Base-by-base conservation (phyloP, 2,329 filamentous ascomycete genomes). In the Harringtonia aguacate region DNA sequence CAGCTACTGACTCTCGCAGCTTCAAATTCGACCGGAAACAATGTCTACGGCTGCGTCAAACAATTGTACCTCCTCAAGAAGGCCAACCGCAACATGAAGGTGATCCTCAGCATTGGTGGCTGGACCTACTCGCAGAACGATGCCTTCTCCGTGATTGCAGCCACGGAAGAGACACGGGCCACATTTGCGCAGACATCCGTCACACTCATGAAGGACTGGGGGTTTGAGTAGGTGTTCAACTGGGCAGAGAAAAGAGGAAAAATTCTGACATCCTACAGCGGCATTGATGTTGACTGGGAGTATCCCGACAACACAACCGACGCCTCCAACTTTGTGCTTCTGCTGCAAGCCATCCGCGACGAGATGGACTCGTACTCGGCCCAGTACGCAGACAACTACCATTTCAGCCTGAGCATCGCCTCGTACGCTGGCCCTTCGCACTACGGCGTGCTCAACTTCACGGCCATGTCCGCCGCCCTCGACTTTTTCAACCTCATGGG, bases 91-190 rank as follows among this genome's bases (percentile, higher is more conserved):
- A 77, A 84, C 42, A 62, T 94, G 46, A 94, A 94, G 62, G 72
- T 83, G 3, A 65, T 92, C n/a, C 71, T 92, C 9, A 86, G 81
- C 30, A 83, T 94, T 47, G 87, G 87, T 34, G 87, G 87, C 15
- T 92, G 81, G 79, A 84, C 78, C 0, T 86, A 84, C 58, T 85
- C 81, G 4, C 62, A 73, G 43, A 82, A 84, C 53, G n/a, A n/a
- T n/a, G n/a, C n/a, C n/a, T 86, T 90, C 56, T 68, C 77, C 1
- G 64, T 66, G 8, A 74, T 81, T 0, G 77, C 77, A 0, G 77
- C 76, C 17, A 81, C 80, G 0, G 67, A 71, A 1, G 64, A 68
- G 7, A 77, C 81, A 8, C 74, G 86, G 13, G 63, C 66, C 47
- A 70, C 50, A 2, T 94, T 94, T 57, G 86, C 84, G 1, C 60